phyloP scores from a whole-genome alignment of 768 basidiomycete genomes.

The Lentinula edodes region DNA sequence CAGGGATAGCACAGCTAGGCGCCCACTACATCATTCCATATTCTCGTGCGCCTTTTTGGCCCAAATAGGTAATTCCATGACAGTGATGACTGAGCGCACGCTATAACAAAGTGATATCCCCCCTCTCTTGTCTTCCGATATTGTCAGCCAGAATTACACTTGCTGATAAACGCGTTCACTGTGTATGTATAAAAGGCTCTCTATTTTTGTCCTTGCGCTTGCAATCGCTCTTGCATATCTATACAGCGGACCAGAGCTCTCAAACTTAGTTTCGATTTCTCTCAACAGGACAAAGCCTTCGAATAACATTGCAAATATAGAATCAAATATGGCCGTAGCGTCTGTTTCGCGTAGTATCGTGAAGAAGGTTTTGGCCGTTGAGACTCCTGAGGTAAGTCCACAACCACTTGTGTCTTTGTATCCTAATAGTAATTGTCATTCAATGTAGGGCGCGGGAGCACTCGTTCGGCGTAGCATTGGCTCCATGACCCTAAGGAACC shows the following conservation, averaged over 20 bases:
- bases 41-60: neutral
- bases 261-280: neutral
- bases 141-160: neutral
- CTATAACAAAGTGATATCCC: neutral
- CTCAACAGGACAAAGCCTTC: neutral
- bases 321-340: constrained; percentile 21
- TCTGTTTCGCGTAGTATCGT: constrained; percentile 61
- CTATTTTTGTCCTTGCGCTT: neutral
- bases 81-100: neutral
- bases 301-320: neutral
- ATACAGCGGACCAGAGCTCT: neutral
- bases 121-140: neutral
- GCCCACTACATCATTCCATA: neutral
- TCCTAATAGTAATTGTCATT: constrained; percentile 3
- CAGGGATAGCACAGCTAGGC: neutral
- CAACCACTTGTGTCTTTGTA: neutral
- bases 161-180: neutral
- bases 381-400: constrained; percentile 56
- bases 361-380: constrained; percentile 73
- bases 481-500: constrained; percentile 60
- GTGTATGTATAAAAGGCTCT: constrained; percentile 2
- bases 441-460: constrained; percentile 67
- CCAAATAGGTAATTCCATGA: neutral
- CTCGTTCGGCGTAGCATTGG: constrained; percentile 87
- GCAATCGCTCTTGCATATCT: neutral